These are phyloP conservation scores for Candida ficus DNA, from an alignment of 805 yeast species.

Conservation along the genomic window DNA sequence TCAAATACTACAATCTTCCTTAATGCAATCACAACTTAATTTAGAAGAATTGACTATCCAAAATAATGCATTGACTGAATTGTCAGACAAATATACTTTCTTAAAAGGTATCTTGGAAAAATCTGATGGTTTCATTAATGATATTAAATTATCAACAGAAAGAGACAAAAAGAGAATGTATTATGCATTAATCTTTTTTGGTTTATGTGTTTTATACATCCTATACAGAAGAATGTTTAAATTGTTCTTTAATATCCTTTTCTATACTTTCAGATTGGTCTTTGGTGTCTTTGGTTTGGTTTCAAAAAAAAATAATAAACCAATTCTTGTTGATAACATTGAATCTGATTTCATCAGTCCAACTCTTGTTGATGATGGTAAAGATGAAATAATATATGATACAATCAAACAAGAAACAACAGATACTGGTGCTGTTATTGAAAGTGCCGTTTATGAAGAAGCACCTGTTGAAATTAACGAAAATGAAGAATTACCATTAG, in stretches of 20 bases:
- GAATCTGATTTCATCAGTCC: slow-evolving; percentile 3
- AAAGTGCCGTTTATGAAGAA: slow-evolving; percentile 1
- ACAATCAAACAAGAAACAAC: neutral
- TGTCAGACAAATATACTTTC: slow-evolving; percentile 18
- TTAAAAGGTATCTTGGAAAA: slow-evolving; percentile 18
- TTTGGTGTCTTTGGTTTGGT: slow-evolving; percentile 13
- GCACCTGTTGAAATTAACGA: neutral
- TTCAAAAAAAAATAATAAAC: slow-evolving; percentile 1
- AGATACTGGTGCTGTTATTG: neutral
- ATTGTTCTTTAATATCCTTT: slow-evolving; percentile 9
- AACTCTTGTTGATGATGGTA: slow-evolving; percentile 5
- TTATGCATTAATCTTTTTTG: slow-evolving; percentile 19
- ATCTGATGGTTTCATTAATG: slow-evolving; percentile 21
- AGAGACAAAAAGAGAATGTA: slow-evolving; percentile 22
- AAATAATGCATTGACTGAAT: slow-evolving; percentile 14
- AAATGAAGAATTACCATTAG: neutral
- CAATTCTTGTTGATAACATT: slow-evolving; percentile 7
- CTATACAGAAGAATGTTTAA: slow-evolving; percentile 19
- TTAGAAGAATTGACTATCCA: slow-evolving; percentile 23
- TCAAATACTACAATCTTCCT: slow-evolving; percentile 21
- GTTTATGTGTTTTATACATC: slow-evolving; percentile 16
- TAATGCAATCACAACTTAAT: slow-evolving; percentile 23
- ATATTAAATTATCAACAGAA: slow-evolving; percentile 20
- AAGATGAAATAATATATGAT: slow-evolving; percentile 4
- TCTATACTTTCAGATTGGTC: slow-evolving; percentile 8